Evolutionary conservation across 768 basidiomycete genomes (phyloP).

Genomic region (Tylopilus cervinicoccineus): DNA sequence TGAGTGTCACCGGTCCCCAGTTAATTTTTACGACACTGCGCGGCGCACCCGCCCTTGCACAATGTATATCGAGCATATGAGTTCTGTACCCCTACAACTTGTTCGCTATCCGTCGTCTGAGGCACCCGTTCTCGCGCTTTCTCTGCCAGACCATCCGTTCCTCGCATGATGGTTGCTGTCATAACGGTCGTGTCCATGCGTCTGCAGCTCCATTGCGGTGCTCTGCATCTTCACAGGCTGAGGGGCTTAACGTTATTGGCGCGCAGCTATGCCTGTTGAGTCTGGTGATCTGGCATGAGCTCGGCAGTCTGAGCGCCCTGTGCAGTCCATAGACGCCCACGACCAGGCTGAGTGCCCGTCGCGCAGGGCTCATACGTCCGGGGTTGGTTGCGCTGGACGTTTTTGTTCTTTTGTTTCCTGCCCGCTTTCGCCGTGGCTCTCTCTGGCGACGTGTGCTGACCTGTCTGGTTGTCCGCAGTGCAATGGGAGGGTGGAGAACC

Average conservation of each 20-base stretch:
- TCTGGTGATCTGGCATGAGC: slow-evolving; percentile 34
- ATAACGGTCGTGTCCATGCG: slow-evolving; percentile 31
- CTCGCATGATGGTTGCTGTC: slow-evolving; percentile 30
- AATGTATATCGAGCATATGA: slow-evolving; percentile 36
- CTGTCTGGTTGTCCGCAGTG: slow-evolving; percentile 43
- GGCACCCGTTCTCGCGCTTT: slow-evolving; percentile 27
- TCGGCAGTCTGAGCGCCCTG: slow-evolving; percentile 29
- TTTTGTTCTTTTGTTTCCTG: slow-evolving; percentile 11
- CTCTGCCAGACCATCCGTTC: slow-evolving; percentile 32
- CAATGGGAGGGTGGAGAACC: slow-evolving; percentile 68
- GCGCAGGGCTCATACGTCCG: slow-evolving; percentile 1
- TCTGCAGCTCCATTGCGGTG: slow-evolving; percentile 17
- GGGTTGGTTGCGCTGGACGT: not conserved
- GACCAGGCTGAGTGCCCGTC: slow-evolving; percentile 17
- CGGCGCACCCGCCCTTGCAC: slow-evolving; percentile 23
- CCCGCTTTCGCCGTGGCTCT: slow-evolving; percentile 15
- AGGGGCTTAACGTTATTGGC: slow-evolving; percentile 34
- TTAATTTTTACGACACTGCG: slow-evolving; percentile 26
- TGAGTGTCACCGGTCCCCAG: slow-evolving; percentile 55
- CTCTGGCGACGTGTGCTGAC: slow-evolving; percentile 25
- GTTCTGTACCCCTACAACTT: slow-evolving; percentile 34
- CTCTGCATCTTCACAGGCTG: slow-evolving; percentile 31
- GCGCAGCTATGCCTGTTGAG: slow-evolving; percentile 34
- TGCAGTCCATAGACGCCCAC: slow-evolving; percentile 22
- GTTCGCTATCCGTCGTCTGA: slow-evolving; percentile 34